Conservation (phyloP, 2,329 filamentous ascomycete species). For the Pseudogymnoascus sp. region DNA sequence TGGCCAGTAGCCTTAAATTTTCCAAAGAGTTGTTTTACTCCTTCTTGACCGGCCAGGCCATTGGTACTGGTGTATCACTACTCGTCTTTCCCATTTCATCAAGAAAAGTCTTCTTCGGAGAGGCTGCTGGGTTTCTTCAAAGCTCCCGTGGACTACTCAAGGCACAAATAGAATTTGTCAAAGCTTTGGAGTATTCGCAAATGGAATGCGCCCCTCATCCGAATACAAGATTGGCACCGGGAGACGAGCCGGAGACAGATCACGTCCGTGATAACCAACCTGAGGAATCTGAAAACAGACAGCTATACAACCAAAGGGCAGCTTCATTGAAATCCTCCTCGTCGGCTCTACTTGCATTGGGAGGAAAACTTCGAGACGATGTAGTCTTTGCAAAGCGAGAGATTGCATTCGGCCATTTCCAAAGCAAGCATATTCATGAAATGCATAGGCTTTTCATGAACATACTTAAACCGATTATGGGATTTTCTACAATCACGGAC, state of each 20-base stretch:
- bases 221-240: conserved; percentile 19
- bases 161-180: conserved; percentile 50
- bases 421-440: conserved; percentile 55
- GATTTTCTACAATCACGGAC: conserved; percentile 61
- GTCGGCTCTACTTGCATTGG: conserved; percentile 45
- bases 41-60: conserved; percentile 36
- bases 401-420: conserved; percentile 58
- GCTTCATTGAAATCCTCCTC: conserved; percentile 37
- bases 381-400: conserved; percentile 66
- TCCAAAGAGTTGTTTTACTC: conserved; percentile 52
- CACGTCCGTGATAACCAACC: not conserved
- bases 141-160: conserved; percentile 48
- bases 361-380: conserved; percentile 59
- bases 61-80: conserved; percentile 55
- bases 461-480: conserved; percentile 57
- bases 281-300: not conserved
- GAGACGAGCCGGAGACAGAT: not conserved
- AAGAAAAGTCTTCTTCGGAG: conserved; percentile 53
- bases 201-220: conserved; percentile 40
- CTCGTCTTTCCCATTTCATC: conserved; percentile 59
- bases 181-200: conserved; percentile 38
- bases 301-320: conserved; percentile 5
- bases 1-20: conserved; percentile 45
- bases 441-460: conserved; percentile 51
- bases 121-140: conserved; percentile 50